Base-by-base conservation (phyloP, 768 basidiomycete species). In the Dioszegia crocea region DNA sequence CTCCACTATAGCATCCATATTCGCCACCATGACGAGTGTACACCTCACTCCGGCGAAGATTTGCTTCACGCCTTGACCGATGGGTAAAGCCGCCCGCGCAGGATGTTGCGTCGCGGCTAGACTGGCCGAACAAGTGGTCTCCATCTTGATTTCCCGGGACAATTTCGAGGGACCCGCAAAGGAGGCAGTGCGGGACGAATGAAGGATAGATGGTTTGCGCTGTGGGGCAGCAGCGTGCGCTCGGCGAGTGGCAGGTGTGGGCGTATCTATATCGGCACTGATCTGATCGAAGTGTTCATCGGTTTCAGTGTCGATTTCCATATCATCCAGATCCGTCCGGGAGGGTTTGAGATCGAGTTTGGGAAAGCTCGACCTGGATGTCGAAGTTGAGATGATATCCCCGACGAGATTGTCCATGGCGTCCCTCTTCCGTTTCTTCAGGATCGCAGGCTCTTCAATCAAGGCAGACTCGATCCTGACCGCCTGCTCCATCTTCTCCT, bases 41-140 rank as follows among this genome's bases (percentile, higher is more conserved):
- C 73, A 71, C 23, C 38, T 55, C 23, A 73, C 44, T 5, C 72
- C 71, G 9, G 63, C 64, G 45, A 75, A 76, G 52, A 68, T 51
- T 36, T 49, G 55, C 19, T 27, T 29, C 21, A 16, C 6, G 10
- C 6, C 39, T 26, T 23, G 52, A 46, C 29, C 57, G 46, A 16
- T 36, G 19, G 21, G 23, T 29, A 23, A 23, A 5, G 47, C 56
- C n/a, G 53, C 33, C 4, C 33, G 21, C 4, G 6, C n/a, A 16
- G 49, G 19, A 24, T 48, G 40, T 9, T 36, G 23, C 14, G 39
- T 60, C 33, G 8, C 39, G 21, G 53, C 23, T 12, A 49, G 12
- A 19, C n/a, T 39, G 36, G 55, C 17, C 52, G 56, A 59, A n/a
- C 9, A 26, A 24, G 56, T 39, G 16, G 38, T 44, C n/a, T 49